Evolutionary conservation across 1,284 basidiomycete species (phyloP).

Genomic region (Boletellus sp.): DNA sequence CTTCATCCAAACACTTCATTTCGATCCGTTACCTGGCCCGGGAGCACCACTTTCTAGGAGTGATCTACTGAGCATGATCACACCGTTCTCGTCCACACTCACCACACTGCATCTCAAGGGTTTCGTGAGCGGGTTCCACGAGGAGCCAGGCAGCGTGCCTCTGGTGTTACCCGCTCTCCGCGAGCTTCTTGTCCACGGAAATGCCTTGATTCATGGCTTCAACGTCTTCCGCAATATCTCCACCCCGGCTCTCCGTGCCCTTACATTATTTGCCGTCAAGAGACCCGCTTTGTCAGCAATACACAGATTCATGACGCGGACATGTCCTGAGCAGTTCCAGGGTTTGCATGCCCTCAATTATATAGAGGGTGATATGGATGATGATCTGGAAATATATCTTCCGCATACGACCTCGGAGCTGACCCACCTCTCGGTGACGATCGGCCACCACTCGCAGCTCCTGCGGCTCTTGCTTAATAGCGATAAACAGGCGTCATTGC

Average conservation of each 20-base stretch:
- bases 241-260: slow-evolving; percentile 27
- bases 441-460: slow-evolving; percentile 32
- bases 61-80: slow-evolving; percentile 30
- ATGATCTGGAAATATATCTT: slow-evolving; percentile 34
- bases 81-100: slow-evolving; percentile 28
- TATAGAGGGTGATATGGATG: slow-evolving; percentile 35
- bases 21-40: slow-evolving; percentile 30
- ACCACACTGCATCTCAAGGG: slow-evolving; percentile 32
- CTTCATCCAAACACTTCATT: slow-evolving; percentile 26
- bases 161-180: slow-evolving; percentile 29
- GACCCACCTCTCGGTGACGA: slow-evolving; percentile 31
- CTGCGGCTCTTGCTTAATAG: slow-evolving; percentile 34
- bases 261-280: slow-evolving; percentile 27
- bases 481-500: slow-evolving; percentile 32
- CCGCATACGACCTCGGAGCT: slow-evolving; percentile 30
- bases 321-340: slow-evolving; percentile 32
- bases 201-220: slow-evolving; percentile 32
- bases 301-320: slow-evolving; percentile 36
- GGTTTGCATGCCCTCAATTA: slow-evolving; percentile 32
- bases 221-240: slow-evolving; percentile 35
- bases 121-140: slow-evolving; percentile 33
- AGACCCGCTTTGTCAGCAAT: slow-evolving; percentile 31
- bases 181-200: slow-evolving; percentile 31
- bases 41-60: slow-evolving; percentile 26
- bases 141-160: slow-evolving; percentile 32